phyloP scores from a whole-genome alignment of 140 eudicot species.

The Stevia rebaudiana region DNA sequence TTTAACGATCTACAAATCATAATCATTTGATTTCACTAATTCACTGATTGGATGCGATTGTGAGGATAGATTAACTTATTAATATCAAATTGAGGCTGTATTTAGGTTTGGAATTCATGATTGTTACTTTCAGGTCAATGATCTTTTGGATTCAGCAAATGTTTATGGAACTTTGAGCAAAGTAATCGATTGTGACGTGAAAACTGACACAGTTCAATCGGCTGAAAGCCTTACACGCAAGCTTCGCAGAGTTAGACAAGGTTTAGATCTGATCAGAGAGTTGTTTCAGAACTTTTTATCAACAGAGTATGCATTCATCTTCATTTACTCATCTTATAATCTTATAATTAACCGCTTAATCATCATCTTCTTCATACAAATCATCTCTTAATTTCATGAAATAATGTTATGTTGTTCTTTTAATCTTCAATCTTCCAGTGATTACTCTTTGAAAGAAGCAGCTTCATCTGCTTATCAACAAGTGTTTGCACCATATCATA shows the following conservation, averaged over 20 bases:
- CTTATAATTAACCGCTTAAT: background rate
- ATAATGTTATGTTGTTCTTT: conserved; percentile 9
- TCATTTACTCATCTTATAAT: background rate
- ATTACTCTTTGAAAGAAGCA: conserved; percentile 64
- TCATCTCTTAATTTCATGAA: background rate
- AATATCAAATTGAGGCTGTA: background rate
- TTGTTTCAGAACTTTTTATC: conserved; percentile 68
- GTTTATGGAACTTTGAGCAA: conserved; percentile 47
- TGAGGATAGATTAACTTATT: background rate
- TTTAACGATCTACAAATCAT: too few species aligned
- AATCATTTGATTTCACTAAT: too few species aligned
- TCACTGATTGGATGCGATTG: background rate
- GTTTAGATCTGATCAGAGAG: conserved; percentile 82
- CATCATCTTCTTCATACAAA: background rate
- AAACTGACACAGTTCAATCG: conserved; percentile 56
- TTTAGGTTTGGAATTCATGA: background rate
- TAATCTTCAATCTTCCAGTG: conserved; percentile 38
- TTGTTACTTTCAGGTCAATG: conserved; percentile 51
- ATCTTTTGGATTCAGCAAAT: conserved; percentile 61
- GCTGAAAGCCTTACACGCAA: conserved; percentile 92
- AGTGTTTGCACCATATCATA: conserved; percentile 88
- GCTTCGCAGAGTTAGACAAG: conserved; percentile 94
- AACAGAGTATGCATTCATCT: conserved; percentile 49
- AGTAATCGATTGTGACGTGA: conserved; percentile 61
- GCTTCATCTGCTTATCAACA: conserved; percentile 84